Evolutionary conservation across 768 basidiomycete genomes (phyloP), one percentile per base, ranked within the genome.

Genomic region (Cubamyces lactineus): DNA sequence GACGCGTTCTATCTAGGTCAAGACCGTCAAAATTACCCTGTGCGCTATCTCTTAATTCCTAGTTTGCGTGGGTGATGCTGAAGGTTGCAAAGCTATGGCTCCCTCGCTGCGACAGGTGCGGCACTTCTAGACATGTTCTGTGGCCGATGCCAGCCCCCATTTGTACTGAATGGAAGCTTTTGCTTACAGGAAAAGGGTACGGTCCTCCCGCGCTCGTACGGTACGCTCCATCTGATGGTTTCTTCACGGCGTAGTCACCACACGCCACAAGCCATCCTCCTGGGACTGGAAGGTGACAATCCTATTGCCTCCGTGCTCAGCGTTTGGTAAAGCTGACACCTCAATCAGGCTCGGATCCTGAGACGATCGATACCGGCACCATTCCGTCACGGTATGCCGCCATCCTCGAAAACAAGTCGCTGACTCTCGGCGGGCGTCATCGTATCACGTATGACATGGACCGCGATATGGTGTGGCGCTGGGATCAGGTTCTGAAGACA

Each of bases 381-480:
- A 92, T 94, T 46, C 83, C 88, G 11, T 82, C 86, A 3, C 86
- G 92, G 19, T 94, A 94, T 71, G 77, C 80, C 7, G 77, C 82
- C 6, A 93, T 97, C 57, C 70, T 89, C 19, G 69, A 78, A 30
- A 86, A 83, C 68, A 89, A 90, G 71, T 76, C 75, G 5, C 82
- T 96, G 16, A 73, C 86, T 48, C 82, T 98, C 5, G 87, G 82
- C 15, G 94, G 93, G 8, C 78, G 80, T 51, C 89, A 90, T 59
- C 77, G 80, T n/a, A 91, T 98, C 63, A 75, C 82, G 50, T 98
- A 92, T 69, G 90, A 95, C 72, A 89, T 92, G 83, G 86, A 94
- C 63, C 81, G 84, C 26, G 96, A 98, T 72, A 93, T 98, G 92
- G 77, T 94, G 23, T 96, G 94, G 94, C 80, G 89, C 28, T 93